Percentiles rank a stretch among this genome's conserved stretches.
Evolutionary conservation across 179 eudicot species (phyloP).

Genomic region (Drosera spatulata): DNA sequence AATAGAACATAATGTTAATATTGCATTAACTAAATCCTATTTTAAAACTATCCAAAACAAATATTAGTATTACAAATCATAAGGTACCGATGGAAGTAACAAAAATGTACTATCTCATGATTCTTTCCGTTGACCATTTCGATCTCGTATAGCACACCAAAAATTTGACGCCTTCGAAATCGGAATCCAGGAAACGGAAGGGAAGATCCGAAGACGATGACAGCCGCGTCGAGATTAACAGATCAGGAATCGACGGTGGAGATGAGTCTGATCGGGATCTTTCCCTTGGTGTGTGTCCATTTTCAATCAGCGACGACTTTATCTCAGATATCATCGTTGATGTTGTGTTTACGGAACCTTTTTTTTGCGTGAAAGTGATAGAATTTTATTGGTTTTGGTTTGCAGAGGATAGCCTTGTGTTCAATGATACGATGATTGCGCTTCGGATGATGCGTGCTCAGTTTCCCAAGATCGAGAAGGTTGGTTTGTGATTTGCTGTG

Average conservation of each 20-base stretch:
- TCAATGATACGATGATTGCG: constrained; percentile 80
- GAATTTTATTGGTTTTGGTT: not conserved
- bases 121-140: too few relatives aligned
- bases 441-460: constrained; percentile 91
- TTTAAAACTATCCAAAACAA: too few relatives aligned
- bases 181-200: not conserved
- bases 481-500: constrained; percentile 6
- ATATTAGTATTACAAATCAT: too few relatives aligned
- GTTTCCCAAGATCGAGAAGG: constrained; percentile 76
- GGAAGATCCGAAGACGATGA: not conserved
- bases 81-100: too few relatives aligned
- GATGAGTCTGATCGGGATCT: constrained; percentile 5
- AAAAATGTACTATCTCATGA: too few relatives aligned
- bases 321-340: not conserved
- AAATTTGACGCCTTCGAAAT: not conserved
- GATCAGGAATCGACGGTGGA: constrained; percentile 3
- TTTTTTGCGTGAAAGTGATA: too few relatives aligned
- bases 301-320: not conserved
- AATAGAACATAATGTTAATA: too few relatives aligned
- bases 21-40: too few relatives aligned
- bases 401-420: constrained; percentile 53
- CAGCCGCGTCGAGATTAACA: not conserved
- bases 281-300: constrained; percentile 15
- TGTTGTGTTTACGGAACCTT: not conserved
- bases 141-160: too few relatives aligned